Evolutionary conservation across 2,329 filamentous ascomycete genomes (phyloP).

Genomic region (Thielaviopsis populi): DNA sequence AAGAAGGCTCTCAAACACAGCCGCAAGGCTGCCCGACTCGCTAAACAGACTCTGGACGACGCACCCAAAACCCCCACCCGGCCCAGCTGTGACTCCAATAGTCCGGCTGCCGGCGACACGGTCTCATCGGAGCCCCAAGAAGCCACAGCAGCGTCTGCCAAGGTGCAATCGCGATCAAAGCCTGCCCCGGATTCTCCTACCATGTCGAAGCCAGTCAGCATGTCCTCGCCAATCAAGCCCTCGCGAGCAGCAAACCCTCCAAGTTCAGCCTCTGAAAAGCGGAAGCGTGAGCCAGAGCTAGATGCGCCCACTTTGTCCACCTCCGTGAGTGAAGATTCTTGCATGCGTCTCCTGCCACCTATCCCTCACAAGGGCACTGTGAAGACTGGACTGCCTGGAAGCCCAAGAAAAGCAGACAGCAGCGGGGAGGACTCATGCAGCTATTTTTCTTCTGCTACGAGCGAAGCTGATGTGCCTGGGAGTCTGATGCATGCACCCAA

Average conservation of each 20-base stretch:
- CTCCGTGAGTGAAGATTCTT: neutral
- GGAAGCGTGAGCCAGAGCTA: neutral
- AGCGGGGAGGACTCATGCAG: constrained; percentile 7
- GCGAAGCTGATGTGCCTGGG: neutral
- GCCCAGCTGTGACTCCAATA: neutral
- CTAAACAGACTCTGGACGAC: constrained; percentile 2
- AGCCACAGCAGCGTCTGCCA: neutral
- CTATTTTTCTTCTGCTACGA: neutral
- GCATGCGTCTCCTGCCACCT: neutral
- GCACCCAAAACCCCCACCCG: neutral
- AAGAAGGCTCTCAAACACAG: constrained; percentile 27
- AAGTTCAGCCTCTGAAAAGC: neutral
- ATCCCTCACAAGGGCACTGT: neutral
- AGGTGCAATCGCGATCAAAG: neutral
- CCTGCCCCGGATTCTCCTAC: neutral
- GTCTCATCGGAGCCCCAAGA: constrained; percentile 1
- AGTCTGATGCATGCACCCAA: neutral
- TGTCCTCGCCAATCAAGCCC: constrained; percentile 7
- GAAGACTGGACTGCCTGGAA: neutral
- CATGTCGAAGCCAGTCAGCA: neutral
- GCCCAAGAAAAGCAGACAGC: constrained; percentile 5
- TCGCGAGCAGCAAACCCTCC: neutral
- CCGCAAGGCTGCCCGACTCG: constrained; percentile 19
- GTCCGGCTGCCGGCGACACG: constrained; percentile 11
- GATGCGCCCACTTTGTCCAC: neutral